These are phyloP conservation scores for Stachybotrys elegans DNA, from an alignment of 2,329 filamentous ascomycete species.

Conservation along the genomic window DNA sequence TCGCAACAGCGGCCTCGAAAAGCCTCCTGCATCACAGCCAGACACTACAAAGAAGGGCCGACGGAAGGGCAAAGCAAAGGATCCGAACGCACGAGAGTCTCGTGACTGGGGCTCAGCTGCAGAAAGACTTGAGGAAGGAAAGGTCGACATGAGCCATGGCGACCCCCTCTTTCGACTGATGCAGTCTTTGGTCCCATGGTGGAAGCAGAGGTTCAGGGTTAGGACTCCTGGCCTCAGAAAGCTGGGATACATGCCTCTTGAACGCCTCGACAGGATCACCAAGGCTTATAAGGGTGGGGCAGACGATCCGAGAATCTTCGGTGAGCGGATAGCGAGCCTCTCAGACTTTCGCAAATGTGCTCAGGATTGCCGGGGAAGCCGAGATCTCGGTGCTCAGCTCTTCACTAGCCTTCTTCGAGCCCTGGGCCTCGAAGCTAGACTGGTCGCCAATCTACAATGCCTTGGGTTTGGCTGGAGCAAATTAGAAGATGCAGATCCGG, in stretches of 20 bases:
- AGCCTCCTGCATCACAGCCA: constrained; percentile 25
- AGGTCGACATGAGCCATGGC: constrained; percentile 72
- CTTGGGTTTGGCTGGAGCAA: constrained; percentile 90
- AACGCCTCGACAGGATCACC: constrained; percentile 67
- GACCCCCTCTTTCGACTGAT: constrained; percentile 77
- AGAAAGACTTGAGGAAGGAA: constrained; percentile 62
- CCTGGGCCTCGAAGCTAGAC: constrained; percentile 73
- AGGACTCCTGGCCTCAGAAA: constrained; percentile 81
- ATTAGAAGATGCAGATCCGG: constrained; percentile 65
- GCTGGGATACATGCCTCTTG: constrained; percentile 77
- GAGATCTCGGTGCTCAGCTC: constrained; percentile 82
- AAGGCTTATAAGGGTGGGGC: constrained; percentile 62
- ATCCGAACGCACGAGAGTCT: constrained; percentile 25
- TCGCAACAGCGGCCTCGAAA: constrained; percentile 59
- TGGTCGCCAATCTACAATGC: constrained; percentile 82
- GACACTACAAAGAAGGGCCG: constrained; percentile 22
- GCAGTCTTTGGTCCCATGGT: constrained; percentile 74
- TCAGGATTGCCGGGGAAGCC: constrained; percentile 68
- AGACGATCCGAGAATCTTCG: constrained; percentile 60
- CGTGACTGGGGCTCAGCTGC: constrained; percentile 69
- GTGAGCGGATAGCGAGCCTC: constrained; percentile 66
- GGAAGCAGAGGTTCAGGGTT: constrained; percentile 78
- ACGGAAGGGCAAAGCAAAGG: constrained; percentile 33
- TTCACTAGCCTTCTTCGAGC: constrained; percentile 82
- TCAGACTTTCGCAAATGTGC: constrained; percentile 66